Evolutionary conservation across 176 grass and related monocot genomes (phyloP).

Genomic region (Typha latifolia): DNA sequence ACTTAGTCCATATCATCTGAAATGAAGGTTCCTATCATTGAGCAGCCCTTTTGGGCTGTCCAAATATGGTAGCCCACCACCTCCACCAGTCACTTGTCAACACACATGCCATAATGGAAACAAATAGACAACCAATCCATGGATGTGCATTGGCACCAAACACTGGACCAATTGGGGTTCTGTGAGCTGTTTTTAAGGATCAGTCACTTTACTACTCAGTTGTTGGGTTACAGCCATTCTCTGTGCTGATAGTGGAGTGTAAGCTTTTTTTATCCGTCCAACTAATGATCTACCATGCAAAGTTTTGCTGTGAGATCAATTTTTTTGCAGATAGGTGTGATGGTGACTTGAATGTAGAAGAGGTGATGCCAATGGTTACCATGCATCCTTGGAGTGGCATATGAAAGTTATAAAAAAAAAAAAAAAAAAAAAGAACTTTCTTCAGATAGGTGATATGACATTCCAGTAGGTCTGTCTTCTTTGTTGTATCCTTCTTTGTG

Average conservation of each 20-base stretch:
- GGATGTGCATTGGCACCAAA: neutral
- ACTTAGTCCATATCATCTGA: neutral
- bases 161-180: neutral
- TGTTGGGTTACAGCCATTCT: neutral
- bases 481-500: neutral
- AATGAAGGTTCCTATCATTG: neutral
- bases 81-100: neutral
- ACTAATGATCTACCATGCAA: neutral
- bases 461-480: conserved; percentile 11
- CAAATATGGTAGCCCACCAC: neutral
- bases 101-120: neutral
- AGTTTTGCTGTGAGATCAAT: neutral
- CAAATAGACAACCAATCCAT: neutral
- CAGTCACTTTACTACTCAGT: neutral
- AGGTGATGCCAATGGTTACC: neutral
- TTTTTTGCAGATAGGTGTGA: neutral
- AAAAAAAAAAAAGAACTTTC: neutral
- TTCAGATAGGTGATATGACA: conserved; percentile 14
- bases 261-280: neutral
- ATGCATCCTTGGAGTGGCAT: conserved; percentile 1
- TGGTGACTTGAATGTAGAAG: neutral
- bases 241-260: neutral
- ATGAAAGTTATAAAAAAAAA: neutral
- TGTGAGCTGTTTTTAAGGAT: neutral
- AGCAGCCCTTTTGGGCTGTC: neutral